Evolutionary conservation across 768 basidiomycete genomes (phyloP).

Genomic region (Leccinum subgranulosum): DNA sequence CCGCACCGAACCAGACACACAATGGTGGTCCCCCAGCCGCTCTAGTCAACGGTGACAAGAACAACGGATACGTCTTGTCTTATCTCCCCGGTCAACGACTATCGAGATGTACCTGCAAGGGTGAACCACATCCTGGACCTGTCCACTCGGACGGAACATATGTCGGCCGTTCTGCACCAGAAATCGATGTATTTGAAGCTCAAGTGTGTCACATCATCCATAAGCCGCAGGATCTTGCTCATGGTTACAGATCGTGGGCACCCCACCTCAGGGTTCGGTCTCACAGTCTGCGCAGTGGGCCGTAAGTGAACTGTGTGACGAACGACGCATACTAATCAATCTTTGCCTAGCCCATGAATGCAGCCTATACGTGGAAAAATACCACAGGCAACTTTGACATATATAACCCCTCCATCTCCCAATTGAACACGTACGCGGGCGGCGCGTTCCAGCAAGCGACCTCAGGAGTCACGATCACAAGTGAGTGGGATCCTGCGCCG

Average conservation of each 20-base stretch:
- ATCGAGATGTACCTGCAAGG: conserved; percentile 83
- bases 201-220: conserved; percentile 41
- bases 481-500: conserved; percentile 30
- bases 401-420: conserved; percentile 45
- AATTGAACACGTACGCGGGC: conserved; percentile 67
- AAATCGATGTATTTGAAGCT: conserved; percentile 90
- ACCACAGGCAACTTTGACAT: conserved; percentile 57
- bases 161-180: conserved; percentile 79
- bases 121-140: conserved; percentile 88
- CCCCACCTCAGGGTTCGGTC: conserved; percentile 50
- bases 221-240: neutral
- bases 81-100: conserved; percentile 87
- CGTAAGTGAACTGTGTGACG: conserved; percentile 39
- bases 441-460: conserved; percentile 83
- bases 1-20: conserved; percentile 76
- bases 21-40: conserved; percentile 64
- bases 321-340: neutral
- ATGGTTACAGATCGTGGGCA: conserved; percentile 34
- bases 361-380: conserved; percentile 67
- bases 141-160: conserved; percentile 70
- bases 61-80: conserved; percentile 55
- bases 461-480: conserved; percentile 62
- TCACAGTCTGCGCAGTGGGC: conserved; percentile 86
- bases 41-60: conserved; percentile 54
- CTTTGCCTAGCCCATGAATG: conserved; percentile 67